Conservation (phyloP, 805 yeast genomes). For the Metschnikowia anglica region DNA sequence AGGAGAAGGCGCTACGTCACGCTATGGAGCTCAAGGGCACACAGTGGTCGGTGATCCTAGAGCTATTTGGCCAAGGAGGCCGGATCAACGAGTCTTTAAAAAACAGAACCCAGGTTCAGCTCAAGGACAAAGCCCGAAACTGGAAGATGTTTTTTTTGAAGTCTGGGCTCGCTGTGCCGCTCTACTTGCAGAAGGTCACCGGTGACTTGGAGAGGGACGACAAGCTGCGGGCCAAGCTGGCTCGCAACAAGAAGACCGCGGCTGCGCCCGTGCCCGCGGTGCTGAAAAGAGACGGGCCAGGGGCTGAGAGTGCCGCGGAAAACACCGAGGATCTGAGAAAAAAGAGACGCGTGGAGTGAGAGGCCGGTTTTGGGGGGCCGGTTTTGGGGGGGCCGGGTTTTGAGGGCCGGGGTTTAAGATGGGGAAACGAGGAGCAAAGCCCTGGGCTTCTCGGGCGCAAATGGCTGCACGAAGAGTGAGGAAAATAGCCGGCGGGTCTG, state of each 20-base stretch:
- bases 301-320: background rate
- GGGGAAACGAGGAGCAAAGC: too few species aligned
- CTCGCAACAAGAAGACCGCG: constrained; percentile 36
- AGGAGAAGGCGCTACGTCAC: constrained; percentile 77
- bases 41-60: constrained; percentile 88
- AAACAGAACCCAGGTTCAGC: constrained; percentile 85
- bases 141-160: constrained; percentile 88
- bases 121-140: constrained; percentile 95
- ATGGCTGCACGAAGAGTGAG: too few species aligned
- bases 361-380: too few species aligned
- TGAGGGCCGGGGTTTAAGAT: too few species aligned
- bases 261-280: constrained; percentile 41
- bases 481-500: too few species aligned
- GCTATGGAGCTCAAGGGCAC: constrained; percentile 88
- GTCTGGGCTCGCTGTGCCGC: constrained; percentile 74
- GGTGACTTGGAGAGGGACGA: constrained; percentile 72
- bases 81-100: constrained; percentile 76
- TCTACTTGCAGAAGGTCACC: constrained; percentile 77
- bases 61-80: constrained; percentile 94
- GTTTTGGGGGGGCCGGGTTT: too few species aligned
- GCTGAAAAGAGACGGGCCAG: constrained; percentile 9
- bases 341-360: constrained; percentile 1
- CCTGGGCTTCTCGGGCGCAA: too few species aligned
- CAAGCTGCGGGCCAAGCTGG: constrained; percentile 36
- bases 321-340: constrained; percentile 4